Base-by-base conservation (phyloP, 441 rosid species). In the Melastoma candidum region DNA sequence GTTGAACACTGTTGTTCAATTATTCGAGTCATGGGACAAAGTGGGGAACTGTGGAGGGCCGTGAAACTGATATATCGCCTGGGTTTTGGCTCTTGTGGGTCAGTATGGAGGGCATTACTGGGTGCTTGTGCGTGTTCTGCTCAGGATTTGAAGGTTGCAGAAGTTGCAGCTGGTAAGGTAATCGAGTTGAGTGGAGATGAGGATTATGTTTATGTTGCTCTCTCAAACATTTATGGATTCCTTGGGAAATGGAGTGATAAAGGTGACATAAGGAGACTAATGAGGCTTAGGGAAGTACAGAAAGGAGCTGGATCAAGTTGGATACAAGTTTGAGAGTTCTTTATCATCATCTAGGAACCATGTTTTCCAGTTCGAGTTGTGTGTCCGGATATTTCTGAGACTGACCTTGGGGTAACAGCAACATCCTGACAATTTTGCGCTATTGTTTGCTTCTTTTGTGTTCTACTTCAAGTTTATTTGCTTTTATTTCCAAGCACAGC, bases 71-170 rank as follows among this genome's bases (percentile, higher is more conserved):
- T 76, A 24, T 55, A 69, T 44, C 72, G 67, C 22, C 71, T 76
- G 1, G 75, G 75, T 22, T 76, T 83, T 24, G 67, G 65, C 46
- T 47, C 60, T 7, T 9, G 55, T 53, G 75, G 67, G 39, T 59
- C 58, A 14, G 75, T 68, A 49, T 80, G 90, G 84, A 77, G 65
- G 62, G 80, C 81, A 0, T 66, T 83, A 65, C 81, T 83, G n/a
- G 68, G 84, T 56, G 79, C 79, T 44, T 77, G 74, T 25, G 72
- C 66, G 49, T 67, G 56, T 68, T 65, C 41, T 36, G 41, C 61
- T 52, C 54, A 49, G 53, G 76, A 83, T 55, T 48, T 76, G 57
- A 61, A 63, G 61, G 66, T 69, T 36, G 86, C 80, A 0, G 67
- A 53, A 69, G 32, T 65, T 2, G 69, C 75, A 0, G 72, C 76